Evolutionary conservation across 2,329 filamentous ascomycete species (phyloP), one percentile per base, ranked within the genome.

Genomic region (Colletotrichum viniferum): DNA sequence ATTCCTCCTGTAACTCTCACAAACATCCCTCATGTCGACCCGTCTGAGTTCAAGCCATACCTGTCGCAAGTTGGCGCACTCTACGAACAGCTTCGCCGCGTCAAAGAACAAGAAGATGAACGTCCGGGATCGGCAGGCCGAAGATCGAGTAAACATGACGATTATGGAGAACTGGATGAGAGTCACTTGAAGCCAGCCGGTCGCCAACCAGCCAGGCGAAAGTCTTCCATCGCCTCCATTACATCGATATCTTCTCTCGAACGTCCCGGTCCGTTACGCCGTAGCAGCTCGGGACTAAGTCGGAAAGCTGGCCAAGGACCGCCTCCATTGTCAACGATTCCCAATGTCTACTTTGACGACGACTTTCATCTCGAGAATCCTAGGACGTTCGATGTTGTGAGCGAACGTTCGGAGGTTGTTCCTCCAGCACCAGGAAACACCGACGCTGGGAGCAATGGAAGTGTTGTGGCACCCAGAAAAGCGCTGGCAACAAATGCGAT

Each of bases 401-500:
- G 96, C 81, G 97, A 99, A 84, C 91, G 96, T 75, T 98, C 97
- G 13, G 96, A 98, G 83, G 95, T 99, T n/a, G 94, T 98, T n/a
- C 91, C 93, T 26, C 90, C 92, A 9, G 87, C 89, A 2, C 88
- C 91, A 5, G 88, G 88, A 63, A 88, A 87, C 34, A 82, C 81
- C 55, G 88, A 92, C 28, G 87, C 86, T 43, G 84, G 84, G 6
- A 84, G 87, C 5, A 94, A 93, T 82, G 92, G 91, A 7, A 87
- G 86, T 66, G 85, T 89, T 1, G 85, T 89, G 26, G 89, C 90
- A 13, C 92, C 94, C 10, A 91, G 96, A 76, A 98, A 98, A 83
- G 94, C 95, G 2, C 88, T 99, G 32, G 96, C 96, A 9, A 98
- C 96, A 1, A 99, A 99, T 84, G 97, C 97, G 0, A 99, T 99